Conservation (phyloP, 768 basidiomycete genomes). For the Boletus insuetus region DNA sequence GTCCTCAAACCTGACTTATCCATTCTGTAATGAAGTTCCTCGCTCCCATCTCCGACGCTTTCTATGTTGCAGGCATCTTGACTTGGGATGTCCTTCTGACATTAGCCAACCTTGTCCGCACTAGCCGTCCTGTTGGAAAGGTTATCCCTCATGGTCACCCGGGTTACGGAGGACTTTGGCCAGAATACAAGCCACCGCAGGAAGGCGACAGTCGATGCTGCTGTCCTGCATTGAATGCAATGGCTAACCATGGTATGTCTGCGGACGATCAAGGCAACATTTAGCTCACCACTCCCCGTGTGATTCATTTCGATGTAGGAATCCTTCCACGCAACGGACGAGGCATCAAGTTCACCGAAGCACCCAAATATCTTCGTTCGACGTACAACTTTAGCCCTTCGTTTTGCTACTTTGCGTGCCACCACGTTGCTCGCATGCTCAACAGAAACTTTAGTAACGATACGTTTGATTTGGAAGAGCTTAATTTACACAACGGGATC, state of each 20-base stretch:
- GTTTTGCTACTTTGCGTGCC: slow-evolving; percentile 63
- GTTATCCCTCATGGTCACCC: slow-evolving; percentile 52
- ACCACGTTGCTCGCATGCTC: slow-evolving; percentile 55
- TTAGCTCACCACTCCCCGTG: neutral
- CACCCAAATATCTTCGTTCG: slow-evolving; percentile 37
- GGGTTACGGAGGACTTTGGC: slow-evolving; percentile 64
- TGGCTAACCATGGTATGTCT: slow-evolving; percentile 76
- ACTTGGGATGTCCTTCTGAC: slow-evolving; percentile 15
- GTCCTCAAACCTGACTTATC: neutral
- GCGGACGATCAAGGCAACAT: slow-evolving; percentile 31
- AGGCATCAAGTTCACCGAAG: slow-evolving; percentile 56
- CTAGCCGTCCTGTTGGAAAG: slow-evolving; percentile 41
- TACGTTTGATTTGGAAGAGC: slow-evolving; percentile 55
- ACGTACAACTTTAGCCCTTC: slow-evolving; percentile 70
- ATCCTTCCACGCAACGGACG: slow-evolving; percentile 60
- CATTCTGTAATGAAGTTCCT: slow-evolving; percentile 9
- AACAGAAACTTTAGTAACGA: slow-evolving; percentile 54
- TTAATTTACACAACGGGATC: slow-evolving; percentile 15
- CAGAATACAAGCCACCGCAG: slow-evolving; percentile 55
- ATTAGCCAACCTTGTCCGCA: slow-evolving; percentile 11
- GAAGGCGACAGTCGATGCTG: slow-evolving; percentile 66
- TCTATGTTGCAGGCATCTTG: neutral
- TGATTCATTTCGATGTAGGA: slow-evolving; percentile 14
- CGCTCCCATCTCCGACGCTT: neutral
- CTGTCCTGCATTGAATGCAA: slow-evolving; percentile 71